Conservation (phyloP, 2,329 filamentous ascomycete species). For the Pseudomassariella vexata region DNA sequence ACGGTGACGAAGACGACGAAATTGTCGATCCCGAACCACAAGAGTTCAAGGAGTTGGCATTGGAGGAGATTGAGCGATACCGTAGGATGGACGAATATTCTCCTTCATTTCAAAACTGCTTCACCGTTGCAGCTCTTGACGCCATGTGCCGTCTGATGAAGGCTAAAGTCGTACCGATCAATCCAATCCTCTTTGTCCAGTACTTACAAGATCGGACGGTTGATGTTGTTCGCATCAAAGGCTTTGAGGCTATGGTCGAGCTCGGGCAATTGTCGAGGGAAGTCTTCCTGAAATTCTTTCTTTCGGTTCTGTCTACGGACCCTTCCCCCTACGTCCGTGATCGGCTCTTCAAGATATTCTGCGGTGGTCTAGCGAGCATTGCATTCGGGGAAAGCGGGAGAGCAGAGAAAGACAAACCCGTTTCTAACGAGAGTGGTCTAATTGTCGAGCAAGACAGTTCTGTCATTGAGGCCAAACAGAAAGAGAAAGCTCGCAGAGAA, state of each 20-base stretch:
- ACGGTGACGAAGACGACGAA: slow-evolving; percentile 37
- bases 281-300: slow-evolving; percentile 48
- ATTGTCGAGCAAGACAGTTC: slow-evolving; percentile 41
- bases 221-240: slow-evolving; percentile 60
- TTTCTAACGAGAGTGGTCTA: slow-evolving; percentile 31
- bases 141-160: slow-evolving; percentile 61
- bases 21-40: slow-evolving; percentile 33
- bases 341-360: slow-evolving; percentile 53
- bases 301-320: slow-evolving; percentile 55
- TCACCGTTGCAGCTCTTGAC: slow-evolving; percentile 56
- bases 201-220: slow-evolving; percentile 60
- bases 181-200: slow-evolving; percentile 52
- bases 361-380: slow-evolving; percentile 54
- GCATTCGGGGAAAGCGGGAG: slow-evolving; percentile 54
- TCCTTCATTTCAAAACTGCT: slow-evolving; percentile 61
- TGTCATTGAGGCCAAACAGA: slow-evolving; percentile 37
- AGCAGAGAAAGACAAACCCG: slow-evolving; percentile 16
- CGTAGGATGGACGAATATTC: slow-evolving; percentile 65
- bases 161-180: slow-evolving; percentile 50
- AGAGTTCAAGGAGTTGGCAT: slow-evolving; percentile 44
- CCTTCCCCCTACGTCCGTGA: slow-evolving; percentile 58
- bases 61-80: slow-evolving; percentile 62
- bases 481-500: slow-evolving; percentile 40
- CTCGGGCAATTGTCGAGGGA: slow-evolving; percentile 54
- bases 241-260: slow-evolving; percentile 58